phyloP scores from a whole-genome alignment of 495 filamentous ascomycete species.

The Hyaloscypha hepaticicola region DNA sequence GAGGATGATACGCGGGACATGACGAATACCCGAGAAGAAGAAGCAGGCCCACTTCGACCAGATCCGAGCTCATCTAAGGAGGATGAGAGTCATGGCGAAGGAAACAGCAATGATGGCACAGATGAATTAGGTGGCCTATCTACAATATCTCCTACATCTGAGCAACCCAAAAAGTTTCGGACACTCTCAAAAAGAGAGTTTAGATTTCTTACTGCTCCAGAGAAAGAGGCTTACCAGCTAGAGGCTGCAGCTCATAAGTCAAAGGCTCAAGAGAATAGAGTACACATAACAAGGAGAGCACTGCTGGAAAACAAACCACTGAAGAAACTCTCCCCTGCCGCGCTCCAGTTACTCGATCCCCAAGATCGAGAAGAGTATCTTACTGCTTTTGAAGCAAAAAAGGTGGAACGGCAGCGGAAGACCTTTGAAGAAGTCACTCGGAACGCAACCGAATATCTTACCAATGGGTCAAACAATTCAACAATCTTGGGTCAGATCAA shows the following conservation, averaged over 20 bases:
- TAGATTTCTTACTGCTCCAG: not conserved
- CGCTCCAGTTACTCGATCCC: not conserved
- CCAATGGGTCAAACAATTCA: not conserved
- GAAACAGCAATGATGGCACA: not conserved
- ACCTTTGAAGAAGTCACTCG: not conserved
- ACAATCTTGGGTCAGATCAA: not conserved
- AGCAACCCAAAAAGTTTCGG: not conserved
- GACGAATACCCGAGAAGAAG: not conserved
- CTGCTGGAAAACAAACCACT: not conserved
- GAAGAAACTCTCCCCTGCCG: not conserved
- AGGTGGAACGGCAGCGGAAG: not conserved
- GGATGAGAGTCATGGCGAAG: not conserved
- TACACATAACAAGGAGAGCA: too few species aligned
- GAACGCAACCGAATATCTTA: not conserved
- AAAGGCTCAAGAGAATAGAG: not conserved
- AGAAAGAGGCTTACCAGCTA: not conserved
- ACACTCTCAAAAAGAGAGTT: not conserved
- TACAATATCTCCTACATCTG: not conserved
- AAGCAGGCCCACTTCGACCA: not conserved
- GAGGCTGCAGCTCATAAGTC: not conserved
- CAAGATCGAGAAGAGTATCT: not conserved
- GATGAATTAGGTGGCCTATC: not conserved
- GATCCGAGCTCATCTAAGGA: not conserved
- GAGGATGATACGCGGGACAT: not conserved
- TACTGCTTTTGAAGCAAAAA: not conserved